phyloP scores from a whole-genome alignment of 2,329 filamentous ascomycete species.

The Pseudonectria foliicola region DNA sequence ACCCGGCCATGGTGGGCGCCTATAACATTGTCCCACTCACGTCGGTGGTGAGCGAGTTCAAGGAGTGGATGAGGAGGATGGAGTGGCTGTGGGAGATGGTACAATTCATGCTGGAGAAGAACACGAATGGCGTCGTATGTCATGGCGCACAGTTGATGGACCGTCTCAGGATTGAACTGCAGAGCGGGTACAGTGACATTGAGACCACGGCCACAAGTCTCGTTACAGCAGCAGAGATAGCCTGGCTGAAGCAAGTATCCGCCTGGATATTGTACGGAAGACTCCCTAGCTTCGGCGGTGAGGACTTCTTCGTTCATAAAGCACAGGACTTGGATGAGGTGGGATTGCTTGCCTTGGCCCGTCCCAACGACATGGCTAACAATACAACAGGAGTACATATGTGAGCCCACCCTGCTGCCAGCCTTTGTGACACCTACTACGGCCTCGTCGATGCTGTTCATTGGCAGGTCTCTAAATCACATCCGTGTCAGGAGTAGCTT shows the following conservation, averaged over 20 bases:
- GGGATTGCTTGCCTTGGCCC: conserved; percentile 9
- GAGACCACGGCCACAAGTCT: conserved; percentile 68
- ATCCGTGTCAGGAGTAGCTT: conserved; percentile 53
- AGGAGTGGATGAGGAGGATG: conserved; percentile 76
- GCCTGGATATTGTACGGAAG: conserved; percentile 88
- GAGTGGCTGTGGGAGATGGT: conserved; percentile 77
- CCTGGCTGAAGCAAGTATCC: conserved; percentile 86
- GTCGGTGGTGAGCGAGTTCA: conserved; percentile 74
- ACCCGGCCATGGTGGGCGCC: conserved; percentile 75
- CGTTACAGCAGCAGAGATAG: conserved; percentile 71
- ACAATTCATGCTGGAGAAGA: conserved; percentile 54
- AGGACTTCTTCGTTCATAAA: conserved; percentile 79
- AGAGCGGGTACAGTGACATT: conserved; percentile 84
- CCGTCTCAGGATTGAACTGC: conserved; percentile 64
- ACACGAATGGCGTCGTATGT: conserved; percentile 35
- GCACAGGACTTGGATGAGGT: conserved; percentile 36
- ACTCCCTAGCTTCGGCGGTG: conserved; percentile 65
- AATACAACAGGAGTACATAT: conserved; percentile 45
- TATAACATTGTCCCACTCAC: conserved; percentile 92
- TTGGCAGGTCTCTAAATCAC: conserved; percentile 83
- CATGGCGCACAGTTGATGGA: conserved; percentile 72
- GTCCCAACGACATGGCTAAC: conserved; percentile 1
- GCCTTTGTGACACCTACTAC: conserved; percentile 69
- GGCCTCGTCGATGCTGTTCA: conserved; percentile 79
- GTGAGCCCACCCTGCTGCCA: conserved; percentile 58